Conservation (phyloP, 306 rosid genomes). For the Castanea mollissima region DNA sequence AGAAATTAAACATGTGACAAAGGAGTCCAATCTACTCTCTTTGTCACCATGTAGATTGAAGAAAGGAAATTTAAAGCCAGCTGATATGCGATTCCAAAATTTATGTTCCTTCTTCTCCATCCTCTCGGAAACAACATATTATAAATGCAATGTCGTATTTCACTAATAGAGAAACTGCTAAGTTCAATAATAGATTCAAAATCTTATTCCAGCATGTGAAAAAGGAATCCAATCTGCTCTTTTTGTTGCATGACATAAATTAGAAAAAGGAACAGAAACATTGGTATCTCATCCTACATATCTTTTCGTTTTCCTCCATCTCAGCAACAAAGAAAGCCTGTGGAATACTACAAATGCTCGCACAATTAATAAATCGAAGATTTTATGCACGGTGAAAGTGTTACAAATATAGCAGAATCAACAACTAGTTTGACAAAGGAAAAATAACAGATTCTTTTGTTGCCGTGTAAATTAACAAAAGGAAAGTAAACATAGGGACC, state of each 20-base stretch:
- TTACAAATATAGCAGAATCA: slow-evolving; percentile 1
- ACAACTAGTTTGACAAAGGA: neutral
- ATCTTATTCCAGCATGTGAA: neutral
- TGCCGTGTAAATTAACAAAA: neutral
- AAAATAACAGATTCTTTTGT: slow-evolving; percentile 4
- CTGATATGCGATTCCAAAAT: slow-evolving; percentile 7
- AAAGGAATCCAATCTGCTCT: neutral
- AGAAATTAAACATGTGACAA: too few relatives aligned
- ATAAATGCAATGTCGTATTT: neutral
- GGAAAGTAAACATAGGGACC: neutral
- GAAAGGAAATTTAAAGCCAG: slow-evolving; percentile 3
- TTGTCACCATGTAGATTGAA: neutral
- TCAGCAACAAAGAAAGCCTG: neutral
- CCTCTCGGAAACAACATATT: neutral
- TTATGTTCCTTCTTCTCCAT: neutral
- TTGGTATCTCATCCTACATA: neutral
- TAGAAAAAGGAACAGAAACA: neutral
- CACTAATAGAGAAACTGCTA: neutral
- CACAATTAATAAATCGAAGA: slow-evolving; percentile 3
- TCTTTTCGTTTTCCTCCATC: neutral
- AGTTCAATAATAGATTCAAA: neutral
- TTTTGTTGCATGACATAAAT: neutral
- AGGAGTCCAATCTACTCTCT: neutral
- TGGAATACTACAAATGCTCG: neutral
- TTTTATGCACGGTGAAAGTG: neutral